Conservation (phyloP, 345 rosid species). For the Heritiera fomes region DNA sequence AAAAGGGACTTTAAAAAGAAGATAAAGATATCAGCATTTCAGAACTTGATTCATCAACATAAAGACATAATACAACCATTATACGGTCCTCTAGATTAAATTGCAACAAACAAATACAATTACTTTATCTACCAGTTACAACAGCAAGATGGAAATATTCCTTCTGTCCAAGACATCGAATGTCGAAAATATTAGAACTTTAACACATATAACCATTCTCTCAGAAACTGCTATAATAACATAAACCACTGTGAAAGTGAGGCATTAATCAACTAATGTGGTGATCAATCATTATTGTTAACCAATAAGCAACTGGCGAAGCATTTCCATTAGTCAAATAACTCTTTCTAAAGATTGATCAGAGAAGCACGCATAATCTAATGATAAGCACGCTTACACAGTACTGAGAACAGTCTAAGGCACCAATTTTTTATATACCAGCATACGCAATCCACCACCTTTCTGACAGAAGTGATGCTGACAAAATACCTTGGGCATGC, state of each 20-base stretch:
- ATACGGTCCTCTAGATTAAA: not conserved
- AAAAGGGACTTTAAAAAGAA: not conserved
- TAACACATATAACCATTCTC: not conserved
- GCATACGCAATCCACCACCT: no score
- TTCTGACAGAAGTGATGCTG: no score
- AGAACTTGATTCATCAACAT: not conserved
- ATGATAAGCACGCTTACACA: not conserved
- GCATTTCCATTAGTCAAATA: not conserved
- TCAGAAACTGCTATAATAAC: not conserved
- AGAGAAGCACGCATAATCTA: not conserved
- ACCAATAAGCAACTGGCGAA: not conserved
- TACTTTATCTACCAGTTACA: not conserved
- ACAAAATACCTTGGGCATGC: not conserved
- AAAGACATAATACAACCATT: not conserved
- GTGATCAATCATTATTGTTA: not conserved
- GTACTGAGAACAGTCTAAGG: no score
- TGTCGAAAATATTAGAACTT: not conserved
- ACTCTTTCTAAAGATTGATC: constrained; percentile 2
- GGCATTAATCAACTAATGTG: not conserved
- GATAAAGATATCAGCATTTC: not conserved
- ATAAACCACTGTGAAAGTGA: not conserved
- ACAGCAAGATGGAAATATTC: not conserved
- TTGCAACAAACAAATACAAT: not conserved
- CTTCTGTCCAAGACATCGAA: not conserved
- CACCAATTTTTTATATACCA: no score